Evolutionary conservation across 176 grass and related monocot species (phyloP).

Genomic region (Triticum aestivum): IWGSC_CS_RefSeq_v2.1 NC_057805.1:432561473-432561972

Average conservation of each 20-base stretch:
- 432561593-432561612: neutral
- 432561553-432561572: neutral
- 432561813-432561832: neutral
- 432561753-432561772: neutral
- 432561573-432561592: neutral
- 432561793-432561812: neutral
- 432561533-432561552: neutral
- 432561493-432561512: neutral
- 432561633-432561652: neutral
- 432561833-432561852: neutral
- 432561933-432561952: conserved; percentile 95
- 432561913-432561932: conserved; percentile 98
- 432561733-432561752: neutral
- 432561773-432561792: neutral
- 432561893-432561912: conserved; percentile 24
- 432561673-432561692: neutral
- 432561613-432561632: neutral
- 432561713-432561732: neutral
- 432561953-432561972: conserved; percentile 92
- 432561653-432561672: neutral
- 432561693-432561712: conserved; percentile 1
- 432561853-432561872: neutral
- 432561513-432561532: neutral
- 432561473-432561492: neutral
- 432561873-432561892: conserved; percentile 10